These are phyloP conservation scores for Metschnikowia colocasiae DNA, from an alignment of 805 yeast genomes.

Conservation along the genomic window DNA sequence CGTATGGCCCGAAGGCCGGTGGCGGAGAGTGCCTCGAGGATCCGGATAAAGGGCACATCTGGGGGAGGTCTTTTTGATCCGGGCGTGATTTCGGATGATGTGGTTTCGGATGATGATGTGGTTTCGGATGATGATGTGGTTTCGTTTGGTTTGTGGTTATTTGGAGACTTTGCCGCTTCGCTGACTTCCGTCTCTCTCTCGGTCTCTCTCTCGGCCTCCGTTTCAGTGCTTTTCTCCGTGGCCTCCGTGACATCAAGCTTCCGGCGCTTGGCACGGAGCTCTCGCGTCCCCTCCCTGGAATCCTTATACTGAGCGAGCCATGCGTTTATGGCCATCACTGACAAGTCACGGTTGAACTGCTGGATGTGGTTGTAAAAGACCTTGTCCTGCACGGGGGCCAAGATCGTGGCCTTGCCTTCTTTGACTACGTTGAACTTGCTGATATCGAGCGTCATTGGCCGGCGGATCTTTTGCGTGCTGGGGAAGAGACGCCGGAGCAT, in stretches of 20 bases:
- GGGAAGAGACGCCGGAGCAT: constrained; percentile 4
- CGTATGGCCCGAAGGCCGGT: constrained; percentile 93
- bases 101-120: no score
- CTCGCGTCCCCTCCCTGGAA: constrained; percentile 26
- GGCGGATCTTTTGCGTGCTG: neutral
- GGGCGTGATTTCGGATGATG: no score
- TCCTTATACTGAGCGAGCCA: constrained; percentile 66
- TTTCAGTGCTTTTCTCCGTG: no score
- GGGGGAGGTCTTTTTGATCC: neutral
- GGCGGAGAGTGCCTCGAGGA: constrained; percentile 90
- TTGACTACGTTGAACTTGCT: constrained; percentile 35
- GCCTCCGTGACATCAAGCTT: no score
- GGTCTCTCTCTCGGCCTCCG: neutral
- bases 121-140: no score
- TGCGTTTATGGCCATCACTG: constrained; percentile 80
- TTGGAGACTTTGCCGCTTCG: neutral
- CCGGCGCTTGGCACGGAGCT: constrained; percentile 19
- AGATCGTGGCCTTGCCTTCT: constrained; percentile 83
- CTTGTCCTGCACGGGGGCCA: constrained; percentile 74
- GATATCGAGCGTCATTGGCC: constrained; percentile 19
- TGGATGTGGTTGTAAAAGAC: constrained; percentile 97
- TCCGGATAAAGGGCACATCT: constrained; percentile 36
- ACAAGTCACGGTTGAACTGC: constrained; percentile 91
- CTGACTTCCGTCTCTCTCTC: neutral
- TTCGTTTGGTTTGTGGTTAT: no score